Conservation (phyloP, 768 basidiomycete species). For the Auriscalpium microsporum region DNA sequence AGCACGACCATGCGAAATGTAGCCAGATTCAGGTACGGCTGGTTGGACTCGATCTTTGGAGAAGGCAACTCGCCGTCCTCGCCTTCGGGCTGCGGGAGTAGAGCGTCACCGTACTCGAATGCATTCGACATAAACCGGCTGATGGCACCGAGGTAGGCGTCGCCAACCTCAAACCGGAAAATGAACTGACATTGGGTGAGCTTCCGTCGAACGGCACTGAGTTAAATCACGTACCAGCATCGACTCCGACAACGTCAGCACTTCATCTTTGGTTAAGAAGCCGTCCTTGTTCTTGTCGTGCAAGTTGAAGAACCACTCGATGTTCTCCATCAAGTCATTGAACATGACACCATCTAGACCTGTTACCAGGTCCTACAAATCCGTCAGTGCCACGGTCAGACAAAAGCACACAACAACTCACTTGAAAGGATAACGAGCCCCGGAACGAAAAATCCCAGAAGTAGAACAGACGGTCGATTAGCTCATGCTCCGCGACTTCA, state of each 20-base stretch:
- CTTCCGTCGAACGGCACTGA: background rate
- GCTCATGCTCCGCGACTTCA: conserved; percentile 89
- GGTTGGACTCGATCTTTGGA: conserved; percentile 60
- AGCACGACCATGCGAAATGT: conserved; percentile 99
- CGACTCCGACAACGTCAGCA: conserved; percentile 89
- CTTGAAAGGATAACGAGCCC: conserved; percentile 88
- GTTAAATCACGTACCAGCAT: conserved; percentile 54
- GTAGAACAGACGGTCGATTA: conserved; percentile 89
- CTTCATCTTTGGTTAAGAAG: conserved; percentile 91
- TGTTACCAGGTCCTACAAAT: conserved; percentile 68
- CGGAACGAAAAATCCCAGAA: conserved; percentile 83
- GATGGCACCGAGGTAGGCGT: conserved; percentile 92
- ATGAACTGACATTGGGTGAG: conserved; percentile 60
- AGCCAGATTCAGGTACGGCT: conserved; percentile 87
- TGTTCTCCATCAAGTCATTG: conserved; percentile 96
- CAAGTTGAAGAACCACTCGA: conserved; percentile 97
- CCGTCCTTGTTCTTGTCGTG: conserved; percentile 97
- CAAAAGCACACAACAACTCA: conserved; percentile 21
- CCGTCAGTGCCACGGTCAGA: background rate
- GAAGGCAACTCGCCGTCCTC: conserved; percentile 24
- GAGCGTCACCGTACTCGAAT: conserved; percentile 95
- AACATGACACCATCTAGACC: conserved; percentile 91
- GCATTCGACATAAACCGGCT: conserved; percentile 97
- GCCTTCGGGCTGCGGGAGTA: conserved; percentile 51
- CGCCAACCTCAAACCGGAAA: conserved; percentile 94